phyloP scores from a whole-genome alignment of 768 basidiomycete species.

The Boletus sensibilis region DNA sequence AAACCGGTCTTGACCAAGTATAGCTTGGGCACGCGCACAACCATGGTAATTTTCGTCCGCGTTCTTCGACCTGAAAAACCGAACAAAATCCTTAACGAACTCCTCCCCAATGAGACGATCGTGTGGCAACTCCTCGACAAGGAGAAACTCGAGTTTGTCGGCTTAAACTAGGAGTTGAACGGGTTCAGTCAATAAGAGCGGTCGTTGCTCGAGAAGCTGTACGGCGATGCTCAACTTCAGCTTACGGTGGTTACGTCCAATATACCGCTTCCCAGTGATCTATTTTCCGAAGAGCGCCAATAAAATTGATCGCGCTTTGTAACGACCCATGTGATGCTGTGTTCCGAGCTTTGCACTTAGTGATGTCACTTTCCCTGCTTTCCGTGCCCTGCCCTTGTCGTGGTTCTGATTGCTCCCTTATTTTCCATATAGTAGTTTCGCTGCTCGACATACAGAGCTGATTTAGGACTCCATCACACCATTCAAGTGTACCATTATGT shows the following conservation, averaged over 20 bases:
- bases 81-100: conserved; percentile 16
- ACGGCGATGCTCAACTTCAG: conserved; percentile 22
- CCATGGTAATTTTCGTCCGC: conserved; percentile 24
- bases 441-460: not conserved
- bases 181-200: conserved; percentile 17
- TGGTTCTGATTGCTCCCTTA: too few species aligned
- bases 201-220: conserved; percentile 24
- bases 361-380: not conserved
- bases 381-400: not conserved
- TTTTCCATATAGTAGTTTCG: not conserved
- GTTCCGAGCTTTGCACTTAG: not conserved
- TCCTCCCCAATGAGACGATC: conserved; percentile 27
- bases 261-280: conserved; percentile 9
- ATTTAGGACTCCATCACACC: not conserved
- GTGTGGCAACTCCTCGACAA: conserved; percentile 12
- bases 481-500: not conserved
- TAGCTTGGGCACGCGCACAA: conserved; percentile 26
- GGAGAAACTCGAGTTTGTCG: conserved; percentile 25
- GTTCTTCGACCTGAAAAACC: conserved; percentile 23
- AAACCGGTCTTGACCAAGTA: conserved; percentile 25
- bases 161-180: conserved; percentile 22
- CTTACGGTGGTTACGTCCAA: conserved; percentile 26
- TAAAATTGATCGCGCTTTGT: too few species aligned
- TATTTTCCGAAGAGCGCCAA: too few species aligned
- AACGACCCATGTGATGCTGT: not conserved